Evolutionary conservation across 1,284 basidiomycete genomes (phyloP), one percentile per base, ranked within the genome.

Genomic region (Psilocybe mexicana): DNA sequence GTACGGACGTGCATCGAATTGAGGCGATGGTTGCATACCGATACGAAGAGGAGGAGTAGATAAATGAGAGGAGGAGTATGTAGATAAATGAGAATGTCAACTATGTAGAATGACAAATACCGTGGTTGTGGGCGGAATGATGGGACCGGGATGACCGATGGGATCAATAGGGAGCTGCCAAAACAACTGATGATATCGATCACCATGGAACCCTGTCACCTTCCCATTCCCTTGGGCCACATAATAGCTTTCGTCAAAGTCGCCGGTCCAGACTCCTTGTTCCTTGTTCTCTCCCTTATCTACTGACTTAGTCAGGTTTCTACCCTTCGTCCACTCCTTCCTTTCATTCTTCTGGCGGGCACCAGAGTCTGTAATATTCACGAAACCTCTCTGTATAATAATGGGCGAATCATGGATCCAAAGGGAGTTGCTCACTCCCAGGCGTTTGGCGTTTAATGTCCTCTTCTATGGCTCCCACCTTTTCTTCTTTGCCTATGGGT

Each of bases 21-120:
- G 93, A 95, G 73, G 92, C 90, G 23, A 91, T 92, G 90, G 90
- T 92, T 52, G 89, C 90, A 12, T 92, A 92, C 76, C 82, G 90
- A 45, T 92, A 91, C 65, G 90, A 92, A 55, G 77, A 79, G 65
- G 77, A 69, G 64, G 60, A 58, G 40, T 58, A 60, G 55, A 55
- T 46, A 49, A 28, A 49, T n/a, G 38, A 44, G 7, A 35, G 18
- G 18, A 18, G 18, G 18, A 18, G 18, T 35, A 50, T 50, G 54
- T 43, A 42, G 53, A 52, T 18, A 18, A 18, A 18, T 18, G 18
- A 18, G 18, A 18, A 18, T 18, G 18, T 18, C 18, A 18, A 18
- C 18, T 18, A 18, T 18, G 18, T 18, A 33, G 46, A 25, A 46
- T 45, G 26, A 35, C 36, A 40, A n/a, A 52, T 38, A 26, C 52